Conservation (phyloP, 2,329 filamentous ascomycete species). For the Coleophoma cylindrospora region DNA sequence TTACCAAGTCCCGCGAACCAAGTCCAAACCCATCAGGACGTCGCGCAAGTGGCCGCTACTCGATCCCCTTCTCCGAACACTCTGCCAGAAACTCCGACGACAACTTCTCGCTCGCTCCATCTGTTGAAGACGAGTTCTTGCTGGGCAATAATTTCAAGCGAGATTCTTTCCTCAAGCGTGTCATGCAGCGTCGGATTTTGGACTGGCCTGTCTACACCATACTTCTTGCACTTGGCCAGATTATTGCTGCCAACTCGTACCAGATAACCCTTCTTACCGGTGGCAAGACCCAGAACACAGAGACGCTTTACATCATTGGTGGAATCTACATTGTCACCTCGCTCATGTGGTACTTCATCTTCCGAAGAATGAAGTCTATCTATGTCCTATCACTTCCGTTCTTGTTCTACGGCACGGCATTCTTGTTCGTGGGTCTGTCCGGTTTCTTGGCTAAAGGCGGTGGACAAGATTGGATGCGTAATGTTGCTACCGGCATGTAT, state of each 20-base stretch:
- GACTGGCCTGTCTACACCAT: slow-evolving; percentile 61
- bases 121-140: background rate
- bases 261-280: slow-evolving; percentile 62
- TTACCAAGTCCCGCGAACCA: slow-evolving; percentile 34
- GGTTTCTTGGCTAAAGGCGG: slow-evolving; percentile 37
- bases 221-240: slow-evolving; percentile 52
- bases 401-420: slow-evolving; percentile 55
- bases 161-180: slow-evolving; percentile 20
- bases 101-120: background rate
- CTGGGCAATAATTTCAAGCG: background rate
- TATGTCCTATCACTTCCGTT: slow-evolving; percentile 56
- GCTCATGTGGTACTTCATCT: slow-evolving; percentile 56
- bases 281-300: slow-evolving; percentile 51
- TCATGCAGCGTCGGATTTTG: slow-evolving; percentile 50
- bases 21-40: background rate
- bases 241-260: slow-evolving; percentile 61
- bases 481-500: slow-evolving; percentile 55
- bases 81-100: background rate
- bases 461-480: slow-evolving; percentile 48
- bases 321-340: slow-evolving; percentile 53
- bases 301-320: slow-evolving; percentile 54
- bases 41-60: background rate
- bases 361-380: slow-evolving; percentile 50
- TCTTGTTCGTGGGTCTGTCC: slow-evolving; percentile 55
- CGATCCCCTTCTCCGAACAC: background rate